Conservation (phyloP, 768 basidiomycete genomes). For the Suillus tomentosus region DNA sequence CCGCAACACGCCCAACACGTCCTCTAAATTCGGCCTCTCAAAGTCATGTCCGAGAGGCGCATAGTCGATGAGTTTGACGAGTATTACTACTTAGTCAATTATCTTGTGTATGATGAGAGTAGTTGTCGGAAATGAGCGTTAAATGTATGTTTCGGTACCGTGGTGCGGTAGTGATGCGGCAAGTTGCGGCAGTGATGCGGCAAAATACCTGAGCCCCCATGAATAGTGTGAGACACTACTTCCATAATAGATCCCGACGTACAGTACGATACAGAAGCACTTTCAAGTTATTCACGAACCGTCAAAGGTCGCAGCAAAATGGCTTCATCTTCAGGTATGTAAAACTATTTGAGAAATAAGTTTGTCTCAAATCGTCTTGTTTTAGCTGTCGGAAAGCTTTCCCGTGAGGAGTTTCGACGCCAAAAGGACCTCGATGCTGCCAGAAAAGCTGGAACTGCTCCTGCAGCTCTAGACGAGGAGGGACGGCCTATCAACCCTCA, state of each 20-base stretch:
- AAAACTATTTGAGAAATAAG: neutral
- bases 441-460: conserved; percentile 97
- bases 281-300: neutral
- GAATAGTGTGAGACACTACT: conserved; percentile 7
- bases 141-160: too few relatives aligned
- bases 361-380: neutral
- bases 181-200: too few relatives aligned
- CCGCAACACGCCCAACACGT: too few relatives aligned
- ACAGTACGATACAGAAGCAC: neutral
- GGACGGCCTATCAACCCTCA: conserved; percentile 97
- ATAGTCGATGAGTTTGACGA: too few relatives aligned
- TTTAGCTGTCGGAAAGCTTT: conserved; percentile 74
- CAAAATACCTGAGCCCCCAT: too few relatives aligned
- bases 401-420: conserved; percentile 90
- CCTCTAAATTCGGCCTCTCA: too few relatives aligned
- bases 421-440: conserved; percentile 98
- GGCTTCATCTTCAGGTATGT: conserved; percentile 10
- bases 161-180: too few relatives aligned
- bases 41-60: too few relatives aligned
- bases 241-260: neutral
- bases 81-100: too few relatives aligned
- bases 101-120: too few relatives aligned
- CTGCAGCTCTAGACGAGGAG: conserved; percentile 93
- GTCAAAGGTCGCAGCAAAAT: neutral
- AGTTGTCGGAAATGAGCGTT: too few relatives aligned